Percentiles rank a stretch among this genome's conserved stretches.
Conservation (phyloP, 2,329 filamentous ascomycete genomes). For the Hypoxylon sp. region DNA sequence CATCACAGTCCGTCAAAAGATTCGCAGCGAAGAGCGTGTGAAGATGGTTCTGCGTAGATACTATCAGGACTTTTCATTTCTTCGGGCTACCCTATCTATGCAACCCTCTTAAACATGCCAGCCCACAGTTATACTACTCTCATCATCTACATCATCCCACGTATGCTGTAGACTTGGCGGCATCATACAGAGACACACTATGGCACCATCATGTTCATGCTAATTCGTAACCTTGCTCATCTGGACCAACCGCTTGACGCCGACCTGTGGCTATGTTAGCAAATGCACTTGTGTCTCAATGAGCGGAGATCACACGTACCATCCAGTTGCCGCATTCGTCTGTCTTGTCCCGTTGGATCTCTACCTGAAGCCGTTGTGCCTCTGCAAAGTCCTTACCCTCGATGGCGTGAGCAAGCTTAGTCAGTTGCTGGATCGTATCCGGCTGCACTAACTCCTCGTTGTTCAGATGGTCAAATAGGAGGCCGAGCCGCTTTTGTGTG, state of each 20-base stretch:
- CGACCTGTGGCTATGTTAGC: constrained; percentile 65
- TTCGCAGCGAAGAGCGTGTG: not conserved
- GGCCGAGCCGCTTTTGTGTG: constrained; percentile 88
- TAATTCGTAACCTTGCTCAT: constrained; percentile 76
- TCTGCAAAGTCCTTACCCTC: constrained; percentile 73
- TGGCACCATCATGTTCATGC: not conserved
- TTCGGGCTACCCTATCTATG: constrained; percentile 28
- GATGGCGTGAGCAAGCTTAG: constrained; percentile 70
- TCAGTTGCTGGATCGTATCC: constrained; percentile 75
- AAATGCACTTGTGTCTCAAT: not conserved
- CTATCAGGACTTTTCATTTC: constrained; percentile 12
- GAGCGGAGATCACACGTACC: constrained; percentile 61
- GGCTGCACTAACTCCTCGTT: constrained; percentile 89
- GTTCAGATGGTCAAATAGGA: constrained; percentile 97
- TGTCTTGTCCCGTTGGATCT: constrained; percentile 78
- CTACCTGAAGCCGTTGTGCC: constrained; percentile 73
- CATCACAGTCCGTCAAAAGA: not conserved
- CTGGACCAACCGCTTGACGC: constrained; percentile 77
- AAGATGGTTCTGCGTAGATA: not conserved
- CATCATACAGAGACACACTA: not conserved
- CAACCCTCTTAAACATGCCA: constrained; percentile 27
- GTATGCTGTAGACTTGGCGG: not conserved
- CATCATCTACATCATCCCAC: constrained; percentile 7
- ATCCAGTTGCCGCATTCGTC: constrained; percentile 89
- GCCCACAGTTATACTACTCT: constrained; percentile 20